Conservation (phyloP, 441 rosid species). For the Mallotus japonicus region DNA sequence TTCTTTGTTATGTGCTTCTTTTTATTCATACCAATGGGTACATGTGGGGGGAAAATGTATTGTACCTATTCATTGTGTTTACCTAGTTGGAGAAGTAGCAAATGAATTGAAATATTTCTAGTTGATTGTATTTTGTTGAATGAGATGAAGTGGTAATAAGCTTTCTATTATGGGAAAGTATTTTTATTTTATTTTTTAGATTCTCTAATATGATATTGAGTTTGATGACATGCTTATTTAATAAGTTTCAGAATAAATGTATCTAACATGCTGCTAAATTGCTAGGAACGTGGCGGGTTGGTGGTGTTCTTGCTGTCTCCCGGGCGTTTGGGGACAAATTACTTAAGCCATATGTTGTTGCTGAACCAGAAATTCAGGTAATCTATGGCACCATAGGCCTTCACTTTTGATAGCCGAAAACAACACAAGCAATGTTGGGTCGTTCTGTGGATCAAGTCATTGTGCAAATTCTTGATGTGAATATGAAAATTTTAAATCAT, state of each 20-base stretch:
- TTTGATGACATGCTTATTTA: neutral
- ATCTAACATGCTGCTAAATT: slow-evolving; percentile 3
- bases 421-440: neutral
- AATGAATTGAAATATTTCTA: neutral
- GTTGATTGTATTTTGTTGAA: neutral
- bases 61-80: neutral
- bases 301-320: slow-evolving; percentile 87
- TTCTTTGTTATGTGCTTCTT: neutral
- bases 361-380: slow-evolving; percentile 94
- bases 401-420: neutral
- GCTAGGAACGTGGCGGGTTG: slow-evolving; percentile 88
- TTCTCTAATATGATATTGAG: neutral
- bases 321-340: slow-evolving; percentile 89
- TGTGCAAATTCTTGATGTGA: too few relatives aligned
- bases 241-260: neutral
- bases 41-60: neutral
- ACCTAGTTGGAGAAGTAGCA: slow-evolving; percentile 1
- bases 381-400: neutral
- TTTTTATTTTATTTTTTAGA: neutral
- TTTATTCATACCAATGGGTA: neutral
- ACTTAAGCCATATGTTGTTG: slow-evolving; percentile 80
- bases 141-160: neutral
- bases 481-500: neutral
- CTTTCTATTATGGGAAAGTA: neutral
- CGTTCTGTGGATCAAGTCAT: neutral